Evolutionary conservation across 2,329 filamentous ascomycete species (phyloP).

Genomic region (Monilinia fructicola): DNA sequence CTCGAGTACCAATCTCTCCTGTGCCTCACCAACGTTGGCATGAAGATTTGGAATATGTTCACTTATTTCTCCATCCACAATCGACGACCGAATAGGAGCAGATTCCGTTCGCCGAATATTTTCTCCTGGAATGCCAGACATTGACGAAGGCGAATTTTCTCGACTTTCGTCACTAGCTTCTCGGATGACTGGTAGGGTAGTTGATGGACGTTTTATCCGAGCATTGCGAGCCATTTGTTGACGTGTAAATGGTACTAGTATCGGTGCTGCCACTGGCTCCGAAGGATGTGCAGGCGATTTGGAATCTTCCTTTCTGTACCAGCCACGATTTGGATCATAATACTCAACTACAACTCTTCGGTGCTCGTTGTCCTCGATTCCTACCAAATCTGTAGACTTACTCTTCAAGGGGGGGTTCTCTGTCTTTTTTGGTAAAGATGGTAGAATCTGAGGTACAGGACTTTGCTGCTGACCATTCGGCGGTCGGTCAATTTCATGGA

Average conservation of each 20-base stretch:
- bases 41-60: not conserved
- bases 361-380: not conserved
- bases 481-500: not conserved
- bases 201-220: conserved; percentile 34
- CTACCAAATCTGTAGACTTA: not conserved
- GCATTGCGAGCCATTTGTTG: conserved; percentile 32
- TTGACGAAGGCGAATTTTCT: not conserved
- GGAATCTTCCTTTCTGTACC: conserved; percentile 25
- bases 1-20: not conserved
- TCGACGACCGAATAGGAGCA: not conserved
- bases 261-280: not conserved
- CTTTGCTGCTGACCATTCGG: not conserved
- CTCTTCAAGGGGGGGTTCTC: not conserved
- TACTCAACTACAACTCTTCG: conserved; percentile 25
- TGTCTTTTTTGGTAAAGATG: not conserved
- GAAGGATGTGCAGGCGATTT: not conserved
- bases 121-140: not conserved
- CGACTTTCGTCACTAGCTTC: not conserved
- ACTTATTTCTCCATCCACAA: no score
- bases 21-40: not conserved
- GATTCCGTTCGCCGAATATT: conserved; percentile 11
- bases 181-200: conserved; percentile 29
- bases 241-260: conserved; percentile 27
- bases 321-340: conserved; percentile 27
- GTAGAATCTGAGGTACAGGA: not conserved